Conservation (phyloP, 2,329 filamentous ascomycete species). For the Aspergillus chevalieri region DNA sequence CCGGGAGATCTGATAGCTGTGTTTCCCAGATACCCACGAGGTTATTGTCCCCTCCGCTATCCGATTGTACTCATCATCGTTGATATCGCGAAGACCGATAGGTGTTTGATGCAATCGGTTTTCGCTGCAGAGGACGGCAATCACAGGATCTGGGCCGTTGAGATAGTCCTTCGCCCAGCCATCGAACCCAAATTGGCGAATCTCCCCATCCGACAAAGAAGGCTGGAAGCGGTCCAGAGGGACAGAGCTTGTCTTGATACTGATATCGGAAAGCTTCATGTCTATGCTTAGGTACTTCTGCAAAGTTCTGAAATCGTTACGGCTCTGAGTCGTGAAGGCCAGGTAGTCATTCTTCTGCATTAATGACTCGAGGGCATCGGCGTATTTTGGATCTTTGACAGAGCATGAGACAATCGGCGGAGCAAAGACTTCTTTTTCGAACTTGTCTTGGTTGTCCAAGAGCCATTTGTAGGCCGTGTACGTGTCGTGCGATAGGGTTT, state of each 20-base stretch:
- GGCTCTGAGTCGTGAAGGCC: conserved; percentile 68
- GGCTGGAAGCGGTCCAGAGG: conserved; percentile 51
- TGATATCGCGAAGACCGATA: conserved; percentile 58
- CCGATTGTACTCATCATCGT: conserved; percentile 60
- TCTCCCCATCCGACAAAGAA: conserved; percentile 51
- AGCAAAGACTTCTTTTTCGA: conserved; percentile 71
- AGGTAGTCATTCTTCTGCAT: conserved; percentile 50
- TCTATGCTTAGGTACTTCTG: conserved; percentile 57
- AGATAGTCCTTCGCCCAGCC: conserved; percentile 74
- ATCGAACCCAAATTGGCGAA: conserved; percentile 61
- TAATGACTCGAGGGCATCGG: conserved; percentile 54
- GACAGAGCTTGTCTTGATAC: conserved; percentile 58
- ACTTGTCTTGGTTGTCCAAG: conserved; percentile 60
- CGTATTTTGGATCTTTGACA: conserved; percentile 65
- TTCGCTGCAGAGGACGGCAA: conserved; percentile 81
- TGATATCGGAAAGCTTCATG: conserved; percentile 63
- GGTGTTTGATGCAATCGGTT: conserved; percentile 63
- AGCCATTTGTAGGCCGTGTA: conserved; percentile 76
- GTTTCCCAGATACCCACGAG: conserved; percentile 63
- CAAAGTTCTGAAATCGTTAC: conserved; percentile 67
- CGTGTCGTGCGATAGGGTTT: conserved; percentile 56
- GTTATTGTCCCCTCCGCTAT: conserved; percentile 56
- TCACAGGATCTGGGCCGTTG: conserved; percentile 71
- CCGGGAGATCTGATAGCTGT: conserved; percentile 59
- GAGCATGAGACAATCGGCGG: conserved; percentile 76